These are phyloP conservation scores for Salix purpurea DNA, from an alignment of 345 rosid genomes.

Conservation along the genomic window DNA sequence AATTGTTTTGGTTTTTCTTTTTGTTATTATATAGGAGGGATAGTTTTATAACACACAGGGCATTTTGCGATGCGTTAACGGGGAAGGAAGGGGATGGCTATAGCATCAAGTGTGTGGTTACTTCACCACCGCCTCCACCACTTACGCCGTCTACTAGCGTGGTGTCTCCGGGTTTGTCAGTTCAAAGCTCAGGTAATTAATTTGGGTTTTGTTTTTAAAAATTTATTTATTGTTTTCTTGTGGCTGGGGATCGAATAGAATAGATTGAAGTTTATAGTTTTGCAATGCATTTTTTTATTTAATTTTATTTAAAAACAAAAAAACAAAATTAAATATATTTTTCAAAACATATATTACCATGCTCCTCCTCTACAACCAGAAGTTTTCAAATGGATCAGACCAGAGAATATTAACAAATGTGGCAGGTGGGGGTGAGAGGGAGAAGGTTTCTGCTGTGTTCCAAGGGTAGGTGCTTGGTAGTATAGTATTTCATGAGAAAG, in stretches of 20 bases:
- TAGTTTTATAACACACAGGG: constrained; percentile 68
- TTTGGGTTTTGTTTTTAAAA: not conserved
- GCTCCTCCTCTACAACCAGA: too few relatives aligned
- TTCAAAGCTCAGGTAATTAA: constrained; percentile 59
- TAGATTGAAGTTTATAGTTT: not conserved
- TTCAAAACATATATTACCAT: too few relatives aligned
- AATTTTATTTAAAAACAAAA: too few relatives aligned
- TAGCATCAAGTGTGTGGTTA: constrained; percentile 6
- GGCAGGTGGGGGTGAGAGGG: constrained; percentile 7
- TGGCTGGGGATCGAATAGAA: not conserved
- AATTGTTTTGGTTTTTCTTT: not conserved
- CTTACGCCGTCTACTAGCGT: constrained; percentile 56
- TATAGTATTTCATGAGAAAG: constrained; percentile 30
- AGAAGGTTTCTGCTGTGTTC: not conserved
- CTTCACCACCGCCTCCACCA: constrained; percentile 61
- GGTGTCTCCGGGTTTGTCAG: constrained; percentile 58
- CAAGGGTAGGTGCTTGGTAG: constrained; percentile 8
- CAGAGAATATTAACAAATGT: constrained; percentile 10
- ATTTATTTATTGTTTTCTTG: constrained; percentile 2
- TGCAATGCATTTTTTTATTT: too few relatives aligned
- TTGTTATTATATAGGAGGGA: constrained; percentile 46
- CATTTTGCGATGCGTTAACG: constrained; percentile 73
- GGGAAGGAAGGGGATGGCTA: constrained; percentile 9
- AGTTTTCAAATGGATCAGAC: not conserved
- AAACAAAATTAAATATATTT: too few relatives aligned